Conservation (phyloP, 2,329 filamentous ascomycete species). For the Penicillium hesseltinei region DNA sequence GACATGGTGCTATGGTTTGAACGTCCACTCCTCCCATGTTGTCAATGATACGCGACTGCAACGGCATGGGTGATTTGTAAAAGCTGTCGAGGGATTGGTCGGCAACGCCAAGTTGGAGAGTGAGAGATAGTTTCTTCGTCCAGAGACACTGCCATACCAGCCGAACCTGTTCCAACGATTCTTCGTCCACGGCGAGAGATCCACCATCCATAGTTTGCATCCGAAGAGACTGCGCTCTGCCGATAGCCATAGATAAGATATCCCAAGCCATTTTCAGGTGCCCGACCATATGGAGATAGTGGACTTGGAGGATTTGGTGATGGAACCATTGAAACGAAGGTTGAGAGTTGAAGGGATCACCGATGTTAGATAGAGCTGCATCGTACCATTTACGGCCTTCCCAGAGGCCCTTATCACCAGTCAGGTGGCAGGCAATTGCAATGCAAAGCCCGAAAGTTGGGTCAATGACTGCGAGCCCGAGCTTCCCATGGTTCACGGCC, state of each 20-base stretch:
- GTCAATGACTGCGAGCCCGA: not conserved
- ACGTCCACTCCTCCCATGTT: not conserved
- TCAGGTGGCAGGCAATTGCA: not conserved
- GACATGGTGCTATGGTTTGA: not conserved
- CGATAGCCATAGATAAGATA: not conserved
- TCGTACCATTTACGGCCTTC: not conserved
- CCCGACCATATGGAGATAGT: not conserved
- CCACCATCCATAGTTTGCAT: not conserved
- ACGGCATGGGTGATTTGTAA: not conserved
- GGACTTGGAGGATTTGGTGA: not conserved
- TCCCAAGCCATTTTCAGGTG: not conserved
- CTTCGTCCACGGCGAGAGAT: not conserved
- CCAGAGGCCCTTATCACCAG: not conserved
- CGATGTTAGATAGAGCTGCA: not conserved
- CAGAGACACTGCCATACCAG: not conserved
- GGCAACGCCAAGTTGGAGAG: not conserved
- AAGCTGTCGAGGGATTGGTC: not conserved
- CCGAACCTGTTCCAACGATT: not conserved
- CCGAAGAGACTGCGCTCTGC: not conserved
- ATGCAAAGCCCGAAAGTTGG: not conserved
- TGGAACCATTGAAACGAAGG: not conserved
- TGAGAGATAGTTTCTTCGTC: not conserved
- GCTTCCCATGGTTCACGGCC: not conserved
- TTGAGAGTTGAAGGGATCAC: no score
- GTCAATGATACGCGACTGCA: not conserved